Evolutionary conservation across 257 asterid genomes (phyloP).

Genomic region (Penstemon davidsonii): DNA sequence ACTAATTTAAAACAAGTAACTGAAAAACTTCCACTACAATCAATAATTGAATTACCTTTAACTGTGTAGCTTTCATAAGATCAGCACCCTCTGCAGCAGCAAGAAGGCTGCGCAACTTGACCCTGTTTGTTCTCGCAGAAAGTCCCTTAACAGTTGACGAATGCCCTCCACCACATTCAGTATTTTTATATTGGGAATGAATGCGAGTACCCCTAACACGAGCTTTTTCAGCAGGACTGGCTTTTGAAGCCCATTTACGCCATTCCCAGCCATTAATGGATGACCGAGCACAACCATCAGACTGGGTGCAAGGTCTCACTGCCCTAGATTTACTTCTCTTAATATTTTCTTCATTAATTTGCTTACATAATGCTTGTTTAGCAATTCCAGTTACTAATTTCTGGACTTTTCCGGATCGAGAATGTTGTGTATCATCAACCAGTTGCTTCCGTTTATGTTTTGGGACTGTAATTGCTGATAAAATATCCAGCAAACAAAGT

Average conservation of each 20-base stretch:
- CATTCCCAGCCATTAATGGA: constrained; percentile 96
- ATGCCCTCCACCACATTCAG: constrained; percentile 53
- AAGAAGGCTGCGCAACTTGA: constrained; percentile 86
- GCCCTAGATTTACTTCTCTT: constrained; percentile 42
- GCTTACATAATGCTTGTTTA: constrained; percentile 46
- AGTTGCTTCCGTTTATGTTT: constrained; percentile 56
- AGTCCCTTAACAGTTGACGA: constrained; percentile 65
- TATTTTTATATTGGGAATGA: constrained; percentile 39
- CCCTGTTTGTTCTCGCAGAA: constrained; percentile 97
- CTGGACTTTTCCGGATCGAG: constrained; percentile 48
- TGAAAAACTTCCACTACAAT: constrained; percentile 21
- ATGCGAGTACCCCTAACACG: constrained; percentile 59
- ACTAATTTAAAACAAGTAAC: constrained; percentile 13
- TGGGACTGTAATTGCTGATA: constrained; percentile 48
- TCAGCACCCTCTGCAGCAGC: constrained; percentile 99
- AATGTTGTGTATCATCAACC: constrained; percentile 46
- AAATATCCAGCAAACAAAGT: constrained; percentile 26
- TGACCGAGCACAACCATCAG: constrained; percentile 91
- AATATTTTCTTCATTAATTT: constrained; percentile 33
- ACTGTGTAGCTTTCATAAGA: constrained; percentile 88
- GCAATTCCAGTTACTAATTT: constrained; percentile 45
- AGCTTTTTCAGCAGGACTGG: constrained; percentile 80
- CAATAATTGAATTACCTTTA: constrained; percentile 63
- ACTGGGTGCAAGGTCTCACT: constrained; percentile 50
- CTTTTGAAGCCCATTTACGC: constrained; percentile 86